Evolutionary conservation across 441 rosid genomes (phyloP).

Genomic region (Euphorbia schlechtendalii): DNA sequence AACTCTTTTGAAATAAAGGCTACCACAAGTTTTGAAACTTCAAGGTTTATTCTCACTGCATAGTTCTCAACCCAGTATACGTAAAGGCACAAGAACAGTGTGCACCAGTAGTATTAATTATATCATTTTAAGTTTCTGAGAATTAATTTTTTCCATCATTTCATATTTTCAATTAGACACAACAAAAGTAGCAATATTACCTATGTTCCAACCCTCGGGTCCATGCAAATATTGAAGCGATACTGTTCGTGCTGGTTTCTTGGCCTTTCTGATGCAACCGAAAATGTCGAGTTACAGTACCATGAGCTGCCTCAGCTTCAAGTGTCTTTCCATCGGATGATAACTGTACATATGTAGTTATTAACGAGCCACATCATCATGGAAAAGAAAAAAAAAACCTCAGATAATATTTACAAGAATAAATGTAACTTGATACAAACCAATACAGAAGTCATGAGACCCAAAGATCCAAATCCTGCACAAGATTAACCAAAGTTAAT

Average conservation of each 20-base stretch:
- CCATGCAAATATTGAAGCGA: conserved; percentile 97
- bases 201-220: conserved; percentile 85
- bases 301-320: conserved; percentile 98
- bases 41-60: neutral
- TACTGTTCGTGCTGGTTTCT: conserved; percentile 96
- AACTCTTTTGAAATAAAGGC: neutral
- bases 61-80: neutral
- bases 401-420: neutral
- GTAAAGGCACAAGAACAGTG: neutral
- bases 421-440: conserved; percentile 35
- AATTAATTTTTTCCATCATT: neutral
- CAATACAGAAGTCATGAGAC: conserved; percentile 94
- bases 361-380: conserved; percentile 2
- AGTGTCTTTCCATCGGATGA: conserved; percentile 89
- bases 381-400: conserved; percentile 9
- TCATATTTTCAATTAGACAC: conserved; percentile 6
- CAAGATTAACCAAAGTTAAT: conserved; percentile 17
- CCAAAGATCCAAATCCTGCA: conserved; percentile 96
- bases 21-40: neutral
- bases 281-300: conserved; percentile 94
- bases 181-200: conserved; percentile 28
- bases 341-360: conserved; percentile 38
- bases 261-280: conserved; percentile 82
- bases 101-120: neutral
- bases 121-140: neutral